Percentiles rank a stretch among this genome's conserved stretches.
Conservation (phyloP, 2,329 filamentous ascomycete species). For the Xylariomycetidae sp. region DNA sequence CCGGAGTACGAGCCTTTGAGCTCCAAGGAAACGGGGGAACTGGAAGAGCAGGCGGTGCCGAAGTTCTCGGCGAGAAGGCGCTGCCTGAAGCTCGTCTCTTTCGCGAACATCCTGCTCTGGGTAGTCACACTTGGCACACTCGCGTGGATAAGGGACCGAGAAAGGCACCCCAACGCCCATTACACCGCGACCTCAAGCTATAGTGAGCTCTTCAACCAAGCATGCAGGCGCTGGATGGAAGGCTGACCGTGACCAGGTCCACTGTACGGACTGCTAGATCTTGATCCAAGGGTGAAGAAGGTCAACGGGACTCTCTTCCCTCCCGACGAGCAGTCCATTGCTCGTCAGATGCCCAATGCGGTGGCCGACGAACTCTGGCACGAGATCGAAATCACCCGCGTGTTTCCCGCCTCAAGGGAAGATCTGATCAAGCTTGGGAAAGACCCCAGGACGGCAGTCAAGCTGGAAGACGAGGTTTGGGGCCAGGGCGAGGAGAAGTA, state of each 20-base stretch:
- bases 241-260: neutral
- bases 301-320: slow-evolving; percentile 1
- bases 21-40: neutral
- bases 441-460: neutral
- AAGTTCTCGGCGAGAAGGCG: neutral
- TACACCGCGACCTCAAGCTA: neutral
- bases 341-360: neutral
- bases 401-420: neutral
- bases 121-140: neutral
- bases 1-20: neutral
- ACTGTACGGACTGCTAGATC: neutral
- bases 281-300: neutral
- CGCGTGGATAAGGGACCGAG: neutral
- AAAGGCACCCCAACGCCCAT: neutral
- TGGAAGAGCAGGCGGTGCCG: no score
- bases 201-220: no score
- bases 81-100: neutral
- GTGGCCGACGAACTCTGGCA: neutral
- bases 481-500: neutral
- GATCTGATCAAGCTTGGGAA: slow-evolving; percentile 28
- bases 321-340: neutral
- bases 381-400: neutral
- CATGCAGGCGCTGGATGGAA: no score
- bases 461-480: neutral
- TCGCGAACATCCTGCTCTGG: neutral